Percentiles rank a stretch among this genome's conserved stretches.
Conservation (phyloP, 495 filamentous ascomycete genomes). For the Neurospora sp. region DNA sequence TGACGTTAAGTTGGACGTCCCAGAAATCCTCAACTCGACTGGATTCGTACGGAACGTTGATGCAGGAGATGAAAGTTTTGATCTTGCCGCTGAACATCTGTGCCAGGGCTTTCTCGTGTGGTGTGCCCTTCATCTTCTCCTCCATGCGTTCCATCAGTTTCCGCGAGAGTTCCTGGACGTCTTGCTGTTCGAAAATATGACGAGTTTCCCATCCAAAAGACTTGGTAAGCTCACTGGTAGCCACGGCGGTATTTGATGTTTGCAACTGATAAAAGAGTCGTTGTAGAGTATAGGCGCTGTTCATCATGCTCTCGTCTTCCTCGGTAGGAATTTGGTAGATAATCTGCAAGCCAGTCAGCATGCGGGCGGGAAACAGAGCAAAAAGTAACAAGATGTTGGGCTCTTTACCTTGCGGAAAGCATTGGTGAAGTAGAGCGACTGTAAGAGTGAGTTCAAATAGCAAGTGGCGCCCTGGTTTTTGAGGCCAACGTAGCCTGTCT, state of each 20-base stretch:
- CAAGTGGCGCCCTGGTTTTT: conserved; percentile 98
- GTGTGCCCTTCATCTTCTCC: conserved; percentile 94
- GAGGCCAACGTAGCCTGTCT: conserved; percentile 92
- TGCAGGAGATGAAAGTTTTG: conserved; percentile 97
- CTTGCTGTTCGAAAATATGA: conserved; percentile 98
- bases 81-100: conserved; percentile 92
- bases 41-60: conserved; percentile 94
- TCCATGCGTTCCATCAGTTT: conserved; percentile 97
- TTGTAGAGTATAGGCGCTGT: conserved; percentile 91
- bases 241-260: conserved; percentile 67
- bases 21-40: conserved; percentile 94
- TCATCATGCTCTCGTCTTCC: conserved; percentile 63
- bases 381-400: not conserved
- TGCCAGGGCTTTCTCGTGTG: conserved; percentile 82
- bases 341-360: conserved; percentile 45
- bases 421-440: conserved; percentile 96
- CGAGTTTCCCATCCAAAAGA: conserved; percentile 98
- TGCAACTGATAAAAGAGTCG: conserved; percentile 91
- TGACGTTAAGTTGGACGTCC: conserved; percentile 97
- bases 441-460: conserved; percentile 93
- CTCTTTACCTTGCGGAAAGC: conserved; percentile 76
- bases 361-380: not conserved
- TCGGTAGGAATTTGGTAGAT: conserved; percentile 94
- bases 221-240: conserved; percentile 82
- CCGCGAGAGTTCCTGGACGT: conserved; percentile 92